These are phyloP conservation scores for Groenewaldozyma tartarivorans DNA, from an alignment of 805 yeast genomes.

Conservation along the genomic window DNA sequence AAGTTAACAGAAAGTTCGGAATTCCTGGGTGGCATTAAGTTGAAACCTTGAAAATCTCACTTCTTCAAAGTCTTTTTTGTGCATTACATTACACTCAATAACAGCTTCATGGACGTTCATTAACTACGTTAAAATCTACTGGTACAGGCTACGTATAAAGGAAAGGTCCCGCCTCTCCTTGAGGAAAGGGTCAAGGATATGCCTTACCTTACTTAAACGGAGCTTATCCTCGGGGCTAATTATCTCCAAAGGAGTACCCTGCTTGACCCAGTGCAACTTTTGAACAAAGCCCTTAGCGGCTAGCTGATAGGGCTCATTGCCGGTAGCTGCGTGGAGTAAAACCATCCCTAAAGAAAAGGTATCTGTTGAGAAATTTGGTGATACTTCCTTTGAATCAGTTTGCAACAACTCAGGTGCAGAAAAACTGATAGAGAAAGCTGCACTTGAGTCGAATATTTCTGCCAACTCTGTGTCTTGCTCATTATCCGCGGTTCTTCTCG, in stretches of 20 bases:
- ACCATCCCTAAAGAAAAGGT: conserved; percentile 39
- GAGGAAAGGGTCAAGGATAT: conserved; percentile 6
- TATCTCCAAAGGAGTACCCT: conserved; percentile 21
- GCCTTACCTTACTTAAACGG: conserved; percentile 5
- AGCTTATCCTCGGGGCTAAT: conserved; percentile 9
- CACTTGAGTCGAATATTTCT: conserved; percentile 21
- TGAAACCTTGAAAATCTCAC: no score
- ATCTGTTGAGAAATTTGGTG: conserved; percentile 34
- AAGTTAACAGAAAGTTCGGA: no score
- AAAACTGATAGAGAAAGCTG: conserved; percentile 31
- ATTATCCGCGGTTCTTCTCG: conserved; percentile 9
- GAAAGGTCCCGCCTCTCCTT: conserved; percentile 5
- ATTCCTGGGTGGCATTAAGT: no score
- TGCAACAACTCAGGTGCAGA: conserved; percentile 39
- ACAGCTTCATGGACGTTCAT: no score
- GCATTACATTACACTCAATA: no score
- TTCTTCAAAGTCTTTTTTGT: no score
- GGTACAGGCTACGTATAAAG: no score
- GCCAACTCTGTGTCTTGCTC: conserved; percentile 4
- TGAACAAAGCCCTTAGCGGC: conserved; percentile 24
- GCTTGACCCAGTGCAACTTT: conserved; percentile 24
- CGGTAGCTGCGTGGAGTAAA: conserved; percentile 37
- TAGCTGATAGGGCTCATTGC: conserved; percentile 34
- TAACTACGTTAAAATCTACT: no score
- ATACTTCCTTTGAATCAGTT: conserved; percentile 14